These are phyloP conservation scores for Lasiosphaeria ovina DNA, from an alignment of 495 filamentous ascomycete genomes.

Conservation along the genomic window DNA sequence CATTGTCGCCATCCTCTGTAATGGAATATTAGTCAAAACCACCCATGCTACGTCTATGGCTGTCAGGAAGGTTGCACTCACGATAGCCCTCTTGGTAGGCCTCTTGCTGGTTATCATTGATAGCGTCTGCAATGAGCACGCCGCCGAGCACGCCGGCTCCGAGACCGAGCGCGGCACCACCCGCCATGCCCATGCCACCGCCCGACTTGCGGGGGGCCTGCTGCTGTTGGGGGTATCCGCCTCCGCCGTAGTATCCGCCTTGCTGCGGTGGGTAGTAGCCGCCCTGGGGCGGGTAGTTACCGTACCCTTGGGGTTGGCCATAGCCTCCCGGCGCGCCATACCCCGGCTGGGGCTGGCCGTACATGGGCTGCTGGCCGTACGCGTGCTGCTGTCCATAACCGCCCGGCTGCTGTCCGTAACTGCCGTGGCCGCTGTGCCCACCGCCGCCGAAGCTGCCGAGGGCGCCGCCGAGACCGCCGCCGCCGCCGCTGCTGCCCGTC, in stretches of 20 bases:
- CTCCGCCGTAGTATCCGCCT: slow-evolving; percentile 25
- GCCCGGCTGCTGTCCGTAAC: slow-evolving; percentile 37
- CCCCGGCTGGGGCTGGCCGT: slow-evolving; percentile 9
- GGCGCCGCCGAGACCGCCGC: slow-evolving; percentile 12
- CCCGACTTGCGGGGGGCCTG: slow-evolving; percentile 21
- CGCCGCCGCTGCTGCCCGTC: slow-evolving; percentile 14
- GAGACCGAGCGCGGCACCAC: slow-evolving; percentile 71
- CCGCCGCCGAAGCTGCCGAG: slow-evolving; percentile 13
- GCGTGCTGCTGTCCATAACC: slow-evolving; percentile 40
- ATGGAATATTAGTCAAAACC: background rate
- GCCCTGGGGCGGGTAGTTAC: slow-evolving; percentile 14
- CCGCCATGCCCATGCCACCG: slow-evolving; percentile 60
- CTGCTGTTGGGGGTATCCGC: slow-evolving; percentile 23
- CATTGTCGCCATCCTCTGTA: slow-evolving; percentile 42
- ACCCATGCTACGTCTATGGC: background rate
- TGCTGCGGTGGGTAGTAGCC: slow-evolving; percentile 35
- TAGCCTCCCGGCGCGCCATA: slow-evolving; percentile 39
- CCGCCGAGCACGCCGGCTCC: slow-evolving; percentile 77
- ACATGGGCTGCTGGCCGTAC: slow-evolving; percentile 38
- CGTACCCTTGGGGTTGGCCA: slow-evolving; percentile 22
- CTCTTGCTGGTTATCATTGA: slow-evolving; percentile 57
- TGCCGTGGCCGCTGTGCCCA: slow-evolving; percentile 16
- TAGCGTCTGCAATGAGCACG: slow-evolving; percentile 61
- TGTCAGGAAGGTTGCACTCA: slow-evolving; percentile 18
- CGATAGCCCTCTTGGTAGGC: slow-evolving; percentile 48